A percentile compares a stretch with the other conserved stretches of the same genome.
Conservation (phyloP, 2,329 filamentous ascomycete genomes). For the Nothophaeocryptopus gaeumannii region DNA sequence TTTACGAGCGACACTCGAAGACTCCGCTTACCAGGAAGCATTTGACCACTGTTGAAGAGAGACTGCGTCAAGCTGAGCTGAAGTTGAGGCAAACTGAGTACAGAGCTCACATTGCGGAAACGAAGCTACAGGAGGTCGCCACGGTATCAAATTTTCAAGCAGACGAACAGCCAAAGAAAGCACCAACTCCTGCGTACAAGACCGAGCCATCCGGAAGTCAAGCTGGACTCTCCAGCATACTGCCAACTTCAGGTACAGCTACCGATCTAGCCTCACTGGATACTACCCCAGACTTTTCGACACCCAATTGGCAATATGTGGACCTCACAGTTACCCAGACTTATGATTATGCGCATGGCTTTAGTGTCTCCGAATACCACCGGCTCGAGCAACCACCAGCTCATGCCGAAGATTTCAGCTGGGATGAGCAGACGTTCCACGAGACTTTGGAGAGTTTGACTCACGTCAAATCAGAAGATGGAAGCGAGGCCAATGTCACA, state of each 20-base stretch:
- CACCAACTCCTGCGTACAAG: too few relatives aligned
- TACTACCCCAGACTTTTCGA: too few relatives aligned
- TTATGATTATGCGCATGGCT: too few relatives aligned
- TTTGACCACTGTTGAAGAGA: slow-evolving; percentile 46
- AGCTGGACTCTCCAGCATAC: too few relatives aligned
- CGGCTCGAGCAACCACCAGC: slow-evolving; percentile 26
- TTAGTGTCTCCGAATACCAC: not conserved
- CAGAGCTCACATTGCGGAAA: slow-evolving; percentile 24
- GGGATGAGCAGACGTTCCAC: slow-evolving; percentile 27
- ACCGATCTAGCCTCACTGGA: not conserved
- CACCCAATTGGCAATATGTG: too few relatives aligned
- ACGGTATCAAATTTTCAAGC: too few relatives aligned
- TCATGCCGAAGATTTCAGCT: slow-evolving; percentile 29
- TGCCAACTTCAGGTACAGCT: not conserved
- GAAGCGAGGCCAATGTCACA: slow-evolving; percentile 15
- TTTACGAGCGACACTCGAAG: slow-evolving; percentile 50
- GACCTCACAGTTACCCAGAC: too few relatives aligned
- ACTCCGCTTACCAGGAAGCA: slow-evolving; percentile 50
- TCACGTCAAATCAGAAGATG: slow-evolving; percentile 9
- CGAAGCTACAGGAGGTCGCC: slow-evolving; percentile 13
- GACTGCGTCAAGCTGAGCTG: slow-evolving; percentile 35
- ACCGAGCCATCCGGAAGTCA: too few relatives aligned
- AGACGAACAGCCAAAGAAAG: too few relatives aligned
- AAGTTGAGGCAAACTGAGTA: slow-evolving; percentile 21
- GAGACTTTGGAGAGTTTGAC: slow-evolving; percentile 2